A percentile compares a stretch with the other conserved stretches of the same genome.
phyloP scores from a whole-genome alignment of 2,329 filamentous ascomycete species.

The Fusarium pseudograminearum region DNA sequence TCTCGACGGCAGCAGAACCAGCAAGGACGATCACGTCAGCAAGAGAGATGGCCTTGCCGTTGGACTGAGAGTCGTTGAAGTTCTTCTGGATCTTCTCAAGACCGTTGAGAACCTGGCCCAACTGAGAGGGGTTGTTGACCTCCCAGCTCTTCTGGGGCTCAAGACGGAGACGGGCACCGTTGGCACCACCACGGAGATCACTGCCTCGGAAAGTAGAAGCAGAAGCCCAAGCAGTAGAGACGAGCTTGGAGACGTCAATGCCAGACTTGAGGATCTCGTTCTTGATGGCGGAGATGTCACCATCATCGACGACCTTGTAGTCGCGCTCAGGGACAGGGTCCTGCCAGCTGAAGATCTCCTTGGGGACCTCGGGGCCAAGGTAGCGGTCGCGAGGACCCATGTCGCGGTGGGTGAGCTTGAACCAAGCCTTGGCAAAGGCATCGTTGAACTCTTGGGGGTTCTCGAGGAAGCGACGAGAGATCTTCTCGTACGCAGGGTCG shows the following conservation, averaged over 20 bases:
- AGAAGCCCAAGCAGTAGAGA: constrained; percentile 75
- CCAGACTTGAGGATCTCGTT: constrained; percentile 73
- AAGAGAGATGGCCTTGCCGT: constrained; percentile 77
- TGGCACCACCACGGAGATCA: constrained; percentile 86
- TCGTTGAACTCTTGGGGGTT: constrained; percentile 77
- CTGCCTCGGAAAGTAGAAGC: constrained; percentile 79
- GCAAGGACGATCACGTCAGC: constrained; percentile 84
- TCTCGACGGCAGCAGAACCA: constrained; percentile 76
- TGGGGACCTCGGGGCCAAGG: constrained; percentile 79
- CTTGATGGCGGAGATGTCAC: constrained; percentile 74
- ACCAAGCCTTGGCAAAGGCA: constrained; percentile 80
- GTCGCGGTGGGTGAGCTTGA: constrained; percentile 85
- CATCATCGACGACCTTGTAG: constrained; percentile 69
- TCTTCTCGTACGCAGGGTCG: constrained; percentile 83
- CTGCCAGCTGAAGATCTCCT: constrained; percentile 79
- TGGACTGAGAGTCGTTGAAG: constrained; percentile 66
- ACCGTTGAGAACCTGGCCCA: constrained; percentile 69
- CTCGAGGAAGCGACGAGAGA: constrained; percentile 76
- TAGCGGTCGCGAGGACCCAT: constrained; percentile 79
- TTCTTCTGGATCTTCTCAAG: constrained; percentile 74
- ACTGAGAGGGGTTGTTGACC: constrained; percentile 77
- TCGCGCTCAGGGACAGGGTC: constrained; percentile 74
- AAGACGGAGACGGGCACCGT: constrained; percentile 81
- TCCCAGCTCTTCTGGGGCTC: constrained; percentile 78
- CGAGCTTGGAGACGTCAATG: constrained; percentile 69